Evolutionary conservation across 23 red algal species (phyloP), one percentile per base, ranked within the genome.

Genomic region (Chondrus crispus): DNA sequence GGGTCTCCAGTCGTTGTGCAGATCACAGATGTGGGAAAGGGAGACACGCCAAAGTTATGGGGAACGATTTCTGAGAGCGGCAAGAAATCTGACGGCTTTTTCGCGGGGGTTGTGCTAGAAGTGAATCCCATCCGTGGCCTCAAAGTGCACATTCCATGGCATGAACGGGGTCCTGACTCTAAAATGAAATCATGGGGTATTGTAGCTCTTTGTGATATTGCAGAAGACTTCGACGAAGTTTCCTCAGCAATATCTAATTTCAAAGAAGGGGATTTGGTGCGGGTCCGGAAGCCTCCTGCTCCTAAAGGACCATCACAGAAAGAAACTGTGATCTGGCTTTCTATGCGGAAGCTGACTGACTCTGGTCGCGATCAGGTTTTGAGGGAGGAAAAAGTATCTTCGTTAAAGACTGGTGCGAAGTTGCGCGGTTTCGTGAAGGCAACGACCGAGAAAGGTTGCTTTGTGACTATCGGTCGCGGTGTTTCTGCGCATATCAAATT

Each of bases 401-500:
- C 29, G 6, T 30, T 90, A 13, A 46, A 90, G 62, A 28, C 43
- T 18, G 96, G 96, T 16, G 30, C 68, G 43, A 86, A 88, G 33
- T 30, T 98, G 20, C 71, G 96, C 7, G 96, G 91, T 6, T 94
- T 98, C 74, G 93, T 98, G 32, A 91, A 66, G 63, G 80, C 80
- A 41, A 88, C 88, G 50, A 78, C 58, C 50, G 83, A 86, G 35
- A 93, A 81, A 13, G 95, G 95, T 46, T 97, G 95, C 44, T 97
- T 97, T 68, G 84, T 97, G 74, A 78, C 71, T 37, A 78, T 97
- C 48, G 68, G 80, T 35, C 62, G 63, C 20, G 39, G 49, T 30
- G 51, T 93, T 44, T 55, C 55, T 18, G 95, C 85, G 40, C 91
- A 88, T 37, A 76, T 94, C 45, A 71, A 90, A 14, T 74, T 97